Percentiles rank a stretch among this genome's conserved stretches.
Evolutionary conservation across 306 rosid species (phyloP).

Genomic region (Morella rubra): DNA sequence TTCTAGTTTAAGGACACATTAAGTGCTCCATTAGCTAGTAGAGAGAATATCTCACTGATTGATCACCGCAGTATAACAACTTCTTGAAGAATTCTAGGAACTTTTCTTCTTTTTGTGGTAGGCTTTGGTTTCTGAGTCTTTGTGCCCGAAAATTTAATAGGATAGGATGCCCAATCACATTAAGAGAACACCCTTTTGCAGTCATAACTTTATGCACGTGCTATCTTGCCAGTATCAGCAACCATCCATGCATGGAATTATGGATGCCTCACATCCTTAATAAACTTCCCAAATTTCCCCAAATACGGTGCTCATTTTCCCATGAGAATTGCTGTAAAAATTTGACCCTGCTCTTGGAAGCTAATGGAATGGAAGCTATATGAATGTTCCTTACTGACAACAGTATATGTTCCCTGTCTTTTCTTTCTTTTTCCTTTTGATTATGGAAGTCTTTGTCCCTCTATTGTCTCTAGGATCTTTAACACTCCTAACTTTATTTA

Average conservation of each 20-base stretch:
- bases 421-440: neutral
- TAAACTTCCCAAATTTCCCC: neutral
- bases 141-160: neutral
- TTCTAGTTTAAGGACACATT: constrained; percentile 30
- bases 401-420: neutral
- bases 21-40: constrained; percentile 25
- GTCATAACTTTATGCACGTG: neutral
- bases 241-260: no score
- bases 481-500: constrained; percentile 5
- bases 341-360: neutral
- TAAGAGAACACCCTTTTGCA: neutral
- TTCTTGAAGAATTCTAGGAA: constrained; percentile 17
- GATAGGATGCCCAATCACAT: neutral
- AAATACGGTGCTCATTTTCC: neutral
- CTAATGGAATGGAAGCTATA: neutral
- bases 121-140: neutral
- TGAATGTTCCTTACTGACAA: constrained; percentile 12
- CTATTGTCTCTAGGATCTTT: constrained; percentile 16
- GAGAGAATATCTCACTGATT: constrained; percentile 22
- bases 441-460: neutral
- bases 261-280: neutral
- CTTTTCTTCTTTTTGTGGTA: neutral
- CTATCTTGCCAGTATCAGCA: neutral
- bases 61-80: constrained; percentile 1
- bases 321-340: neutral